Evolutionary conservation across 305 asterid genomes (phyloP).

Genomic region (Solanum hybrid): DNA sequence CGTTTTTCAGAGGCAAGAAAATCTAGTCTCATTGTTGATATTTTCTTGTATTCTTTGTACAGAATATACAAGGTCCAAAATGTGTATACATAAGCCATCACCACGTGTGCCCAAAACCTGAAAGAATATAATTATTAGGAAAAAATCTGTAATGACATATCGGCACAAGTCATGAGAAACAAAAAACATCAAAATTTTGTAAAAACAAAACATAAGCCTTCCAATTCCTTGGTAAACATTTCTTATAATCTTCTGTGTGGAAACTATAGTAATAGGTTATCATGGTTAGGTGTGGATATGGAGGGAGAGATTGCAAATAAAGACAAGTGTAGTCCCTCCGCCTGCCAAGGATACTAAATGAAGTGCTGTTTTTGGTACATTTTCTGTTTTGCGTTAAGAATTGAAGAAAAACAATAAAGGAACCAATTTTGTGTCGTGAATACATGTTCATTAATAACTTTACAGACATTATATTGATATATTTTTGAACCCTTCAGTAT

Average conservation of each 20-base stretch:
- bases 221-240: neutral
- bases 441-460: neutral
- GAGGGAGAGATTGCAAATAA: neutral
- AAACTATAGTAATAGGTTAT: neutral
- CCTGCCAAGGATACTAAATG: neutral
- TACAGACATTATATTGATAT: neutral
- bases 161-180: constrained; percentile 1
- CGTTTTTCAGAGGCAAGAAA: constrained; percentile 78
- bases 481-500: neutral
- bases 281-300: neutral
- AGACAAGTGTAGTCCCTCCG: neutral
- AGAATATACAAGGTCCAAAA: constrained; percentile 82
- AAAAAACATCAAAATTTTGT: neutral
- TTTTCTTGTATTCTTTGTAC: constrained; percentile 63
- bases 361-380: neutral
- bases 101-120: constrained; percentile 77
- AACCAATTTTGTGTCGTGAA: neutral
- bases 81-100: constrained; percentile 70
- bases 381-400: neutral
- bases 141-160: neutral
- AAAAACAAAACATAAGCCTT: neutral
- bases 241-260: neutral
- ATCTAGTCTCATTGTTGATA: constrained; percentile 60
- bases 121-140: constrained; percentile 4
- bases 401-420: neutral